Base-by-base conservation (phyloP, 495 filamentous ascomycete genomes). In the Symbiotaphrina buchneri region DNA sequence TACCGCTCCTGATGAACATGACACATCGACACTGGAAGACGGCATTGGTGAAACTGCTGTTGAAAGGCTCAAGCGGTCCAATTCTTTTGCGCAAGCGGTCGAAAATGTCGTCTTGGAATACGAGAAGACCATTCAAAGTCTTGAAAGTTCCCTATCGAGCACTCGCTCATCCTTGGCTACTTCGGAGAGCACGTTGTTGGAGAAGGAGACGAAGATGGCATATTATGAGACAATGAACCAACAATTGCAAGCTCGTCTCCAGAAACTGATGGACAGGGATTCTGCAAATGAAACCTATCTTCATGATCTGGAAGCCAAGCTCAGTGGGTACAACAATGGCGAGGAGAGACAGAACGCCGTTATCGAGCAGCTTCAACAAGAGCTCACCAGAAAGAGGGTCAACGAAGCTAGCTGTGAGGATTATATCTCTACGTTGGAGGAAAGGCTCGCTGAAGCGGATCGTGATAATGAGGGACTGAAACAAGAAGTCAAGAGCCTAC, bases 71-170 rank as follows among this genome's bases (percentile, higher is more conserved):
- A 90, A 93, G 44, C 71, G 85, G 11, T 95, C 87, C 11, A 87
- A 83, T 42, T 84, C 79, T 6, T 94, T 95, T 51, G 82, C 85
- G 5, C 71, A 87, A 48, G 83, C 83, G 25, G 84, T 94, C 18
- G 90, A 99, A 43, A 75, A 87, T 45, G 80, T 99, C 24, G 80
- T 99, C 10, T 54, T 95, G 11, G 87, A 99, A 45, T 99, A 99
- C 47, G 87, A 99, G 42, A 94, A 91, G 63, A 99, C 87, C 0
- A 95, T 99, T 36, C 81, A 94, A 47, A 75, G 63, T 40, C 65
- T 99, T 17, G 90, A 99, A 54, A 68, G 80, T 24, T 90, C 83
- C 0, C 66, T 99, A 10, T 82, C 90, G 1, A 87, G 71, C 44
- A 95, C 90, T 5, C 67, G 90, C 27, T 60, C 75, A 27, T 80